Percentiles rank a stretch among this genome's conserved stretches.
Conservation (phyloP, 176 grass and related monocot genomes). For the Eleusine coracana region DNA sequence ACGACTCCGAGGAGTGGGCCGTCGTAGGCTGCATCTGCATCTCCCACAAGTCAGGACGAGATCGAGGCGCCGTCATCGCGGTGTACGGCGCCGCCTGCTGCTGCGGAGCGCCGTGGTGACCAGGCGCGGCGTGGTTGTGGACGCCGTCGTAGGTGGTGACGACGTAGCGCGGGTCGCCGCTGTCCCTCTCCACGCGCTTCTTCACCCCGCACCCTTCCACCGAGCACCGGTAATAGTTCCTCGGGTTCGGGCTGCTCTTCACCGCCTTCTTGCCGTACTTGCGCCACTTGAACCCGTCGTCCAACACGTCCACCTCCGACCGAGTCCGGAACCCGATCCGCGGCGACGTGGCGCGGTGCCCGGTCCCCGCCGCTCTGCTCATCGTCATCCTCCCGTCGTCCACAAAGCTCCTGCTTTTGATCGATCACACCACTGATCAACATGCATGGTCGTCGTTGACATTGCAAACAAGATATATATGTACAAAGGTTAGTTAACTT, state of each 20-base stretch:
- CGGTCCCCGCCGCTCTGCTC: neutral
- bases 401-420: neutral
- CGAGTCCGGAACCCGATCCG: slow-evolving; percentile 86
- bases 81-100: neutral
- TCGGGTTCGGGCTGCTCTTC: slow-evolving; percentile 95
- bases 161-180: slow-evolving; percentile 66
- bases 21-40: slow-evolving; percentile 8
- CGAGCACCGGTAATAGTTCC: slow-evolving; percentile 93
- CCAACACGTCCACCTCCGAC: slow-evolving; percentile 81
- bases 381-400: neutral
- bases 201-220: slow-evolving; percentile 73
- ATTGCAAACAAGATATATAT: neutral
- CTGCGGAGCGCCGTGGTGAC: too few species aligned
- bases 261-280: slow-evolving; percentile 98
- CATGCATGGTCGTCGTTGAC: neutral
- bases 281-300: slow-evolving; percentile 98
- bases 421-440: neutral
- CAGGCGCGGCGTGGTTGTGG: slow-evolving; percentile 70
- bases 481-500: neutral
- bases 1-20: slow-evolving; percentile 47
- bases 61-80: neutral
- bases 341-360: neutral
- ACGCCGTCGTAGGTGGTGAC: slow-evolving; percentile 92
- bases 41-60: neutral
- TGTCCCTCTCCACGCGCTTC: slow-evolving; percentile 87